phyloP scores from a whole-genome alignment of 441 rosid genomes.

The Hura crepitans region DNA sequence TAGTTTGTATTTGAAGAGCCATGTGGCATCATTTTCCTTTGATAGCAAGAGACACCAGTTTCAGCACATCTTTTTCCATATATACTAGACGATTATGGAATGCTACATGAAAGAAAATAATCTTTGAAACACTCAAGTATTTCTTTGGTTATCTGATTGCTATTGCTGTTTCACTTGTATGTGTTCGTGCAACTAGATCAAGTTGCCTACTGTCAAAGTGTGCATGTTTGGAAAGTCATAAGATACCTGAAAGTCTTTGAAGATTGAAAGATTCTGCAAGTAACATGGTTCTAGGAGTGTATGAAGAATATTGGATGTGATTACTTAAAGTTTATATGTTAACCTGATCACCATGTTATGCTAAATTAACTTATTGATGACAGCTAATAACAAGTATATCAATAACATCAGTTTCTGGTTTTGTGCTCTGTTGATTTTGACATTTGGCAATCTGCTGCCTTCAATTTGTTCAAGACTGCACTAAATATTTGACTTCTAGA shows the following conservation, averaged over 20 bases:
- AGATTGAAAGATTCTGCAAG: neutral
- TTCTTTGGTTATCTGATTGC: neutral
- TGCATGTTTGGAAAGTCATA: neutral
- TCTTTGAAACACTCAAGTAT: conserved; percentile 6
- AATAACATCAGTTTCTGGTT: neutral
- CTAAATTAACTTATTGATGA: neutral
- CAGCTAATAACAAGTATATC: neutral
- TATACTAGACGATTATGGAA: neutral
- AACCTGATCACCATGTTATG: neutral
- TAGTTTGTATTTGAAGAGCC: conserved; percentile 21
- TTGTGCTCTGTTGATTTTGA: neutral
- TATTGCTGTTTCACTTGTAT: conserved; percentile 3
- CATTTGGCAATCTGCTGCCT: conserved; percentile 11
- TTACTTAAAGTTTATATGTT: conserved; percentile 1
- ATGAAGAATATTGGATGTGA: neutral
- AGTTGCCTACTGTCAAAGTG: neutral
- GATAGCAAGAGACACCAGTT: conserved; percentile 5
- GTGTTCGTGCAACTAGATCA: neutral
- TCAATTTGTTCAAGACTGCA: conserved; percentile 3
- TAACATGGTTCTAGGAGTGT: neutral
- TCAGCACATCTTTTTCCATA: neutral
- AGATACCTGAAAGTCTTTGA: neutral
- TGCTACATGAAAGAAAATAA: neutral
- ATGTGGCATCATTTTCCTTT: neutral
- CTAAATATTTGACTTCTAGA: conserved; percentile 7